Conservation (phyloP, 257 asterid species). For the Prunella vulgaris region DNA sequence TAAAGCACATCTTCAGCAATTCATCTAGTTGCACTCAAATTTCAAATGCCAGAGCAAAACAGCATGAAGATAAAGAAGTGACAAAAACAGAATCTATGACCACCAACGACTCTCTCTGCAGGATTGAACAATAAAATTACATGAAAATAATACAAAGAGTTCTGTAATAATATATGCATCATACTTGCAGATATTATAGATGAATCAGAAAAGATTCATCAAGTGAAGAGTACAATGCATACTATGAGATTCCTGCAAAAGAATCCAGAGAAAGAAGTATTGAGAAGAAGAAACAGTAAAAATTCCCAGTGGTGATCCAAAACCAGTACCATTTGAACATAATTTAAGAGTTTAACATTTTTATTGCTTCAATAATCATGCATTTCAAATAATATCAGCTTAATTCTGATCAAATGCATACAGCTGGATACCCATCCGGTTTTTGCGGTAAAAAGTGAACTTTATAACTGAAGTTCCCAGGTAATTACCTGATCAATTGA, state of each 20-base stretch:
- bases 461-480: background rate
- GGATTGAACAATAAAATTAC: no score
- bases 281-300: background rate
- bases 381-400: background rate
- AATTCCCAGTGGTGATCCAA: no score
- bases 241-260: background rate
- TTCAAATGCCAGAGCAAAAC: background rate
- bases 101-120: background rate
- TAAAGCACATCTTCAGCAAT: background rate
- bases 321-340: no score
- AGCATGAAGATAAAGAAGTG: background rate
- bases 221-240: background rate
- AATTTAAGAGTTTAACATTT: no score
- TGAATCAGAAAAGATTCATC: background rate
- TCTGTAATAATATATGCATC: background rate
- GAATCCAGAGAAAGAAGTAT: background rate
- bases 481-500: slow-evolving; percentile 72
- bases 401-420: background rate
- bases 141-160: background rate
- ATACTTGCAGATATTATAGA: slow-evolving; percentile 1
- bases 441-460: slow-evolving; percentile 1
- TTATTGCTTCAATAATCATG: no score
- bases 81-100: background rate
- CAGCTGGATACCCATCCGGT: background rate
- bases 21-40: slow-evolving; percentile 8